Base-by-base conservation (phyloP, 192 early-diverging fungal species). In the Linnemannia exigua region DNA sequence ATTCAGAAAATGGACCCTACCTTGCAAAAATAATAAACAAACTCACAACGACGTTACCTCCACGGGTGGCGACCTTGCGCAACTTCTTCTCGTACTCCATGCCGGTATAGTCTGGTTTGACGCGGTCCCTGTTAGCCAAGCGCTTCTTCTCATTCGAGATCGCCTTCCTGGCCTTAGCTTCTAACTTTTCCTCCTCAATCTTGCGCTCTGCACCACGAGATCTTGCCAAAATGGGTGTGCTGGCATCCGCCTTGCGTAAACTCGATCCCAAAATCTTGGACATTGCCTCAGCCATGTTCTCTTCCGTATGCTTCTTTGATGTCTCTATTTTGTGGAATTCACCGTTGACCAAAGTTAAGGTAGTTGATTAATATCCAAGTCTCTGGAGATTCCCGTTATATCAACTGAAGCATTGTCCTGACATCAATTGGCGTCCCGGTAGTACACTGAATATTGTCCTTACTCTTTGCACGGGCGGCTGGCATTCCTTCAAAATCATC, bases 61-160 rank as follows among this genome's bases (percentile, higher is more conserved):
- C 98, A 72, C 92, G 89, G 12, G 98, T 99, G 5, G 97, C 96
- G 9, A 97, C 92, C 91, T 98, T 98, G 74, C 96, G 88, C 80
- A 99, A 83, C 88, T 91, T 93, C 85, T 97, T 96, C 86, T 99
- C 98, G 77, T 97, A 95, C 61, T 97, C 96, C 85, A 94, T 92
- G 48, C 92, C 93, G 38, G 94, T 90, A 75, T 93, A 90, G n/a
- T 95, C 93, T 1, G 93, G 96, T 58, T 94, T 90, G 12, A 97
- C 90, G 48, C 95, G 89, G 73, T 95, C 96, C 80, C 93, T 91
- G 71, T 91, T 90, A 15, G 88, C 87, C 67, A 94, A 75, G 70
- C 87, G 70, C 70, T 94, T 95, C 83, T 93, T 95, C 70, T 99
- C 97, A 33, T 90, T 91, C 22, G 92, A 83, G 28, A 97, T 68